A percentile compares a stretch with the other conserved stretches of the same genome.
phyloP scores from a whole-genome alignment of 2,329 filamentous ascomycete species.

The Macrophomina tecta region DNA sequence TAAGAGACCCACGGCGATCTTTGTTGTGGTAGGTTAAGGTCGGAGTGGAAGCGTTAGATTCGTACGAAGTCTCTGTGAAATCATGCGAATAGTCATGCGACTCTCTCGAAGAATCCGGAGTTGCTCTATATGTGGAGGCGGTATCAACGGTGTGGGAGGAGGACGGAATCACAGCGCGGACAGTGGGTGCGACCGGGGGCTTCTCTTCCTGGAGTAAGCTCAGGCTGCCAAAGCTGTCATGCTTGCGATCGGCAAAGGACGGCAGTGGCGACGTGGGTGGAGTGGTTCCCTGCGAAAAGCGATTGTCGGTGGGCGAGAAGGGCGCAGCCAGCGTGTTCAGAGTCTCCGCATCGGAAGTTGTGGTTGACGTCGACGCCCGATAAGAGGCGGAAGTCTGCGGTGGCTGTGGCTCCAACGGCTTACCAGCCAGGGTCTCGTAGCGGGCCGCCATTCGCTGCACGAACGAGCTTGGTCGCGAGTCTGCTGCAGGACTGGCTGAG shows the following conservation, averaged over 20 bases:
- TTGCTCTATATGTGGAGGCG: constrained; percentile 34
- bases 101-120: not conserved
- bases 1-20: constrained; percentile 6
- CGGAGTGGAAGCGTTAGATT: constrained; percentile 19
- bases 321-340: constrained; percentile 38
- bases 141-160: constrained; percentile 30
- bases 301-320: constrained; percentile 44
- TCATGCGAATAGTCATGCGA: constrained; percentile 20
- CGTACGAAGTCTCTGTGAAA: constrained; percentile 3
- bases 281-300: constrained; percentile 46
- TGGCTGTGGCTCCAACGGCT: constrained; percentile 38
- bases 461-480: constrained; percentile 39
- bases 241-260: constrained; percentile 31
- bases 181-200: constrained; percentile 34
- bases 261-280: constrained; percentile 45
- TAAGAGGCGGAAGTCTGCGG: constrained; percentile 41
- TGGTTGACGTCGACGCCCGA: constrained; percentile 47
- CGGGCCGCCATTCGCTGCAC: constrained; percentile 29
- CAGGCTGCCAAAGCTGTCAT: constrained; percentile 39
- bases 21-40: constrained; percentile 26
- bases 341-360: constrained; percentile 47
- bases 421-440: constrained; percentile 35
- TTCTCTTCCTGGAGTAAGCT: constrained; percentile 43
- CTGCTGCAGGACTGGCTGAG: constrained; percentile 42
- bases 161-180: constrained; percentile 47